Conservation (phyloP, 345 rosid genomes). For the Melaleuca quinquenervia region DNA sequence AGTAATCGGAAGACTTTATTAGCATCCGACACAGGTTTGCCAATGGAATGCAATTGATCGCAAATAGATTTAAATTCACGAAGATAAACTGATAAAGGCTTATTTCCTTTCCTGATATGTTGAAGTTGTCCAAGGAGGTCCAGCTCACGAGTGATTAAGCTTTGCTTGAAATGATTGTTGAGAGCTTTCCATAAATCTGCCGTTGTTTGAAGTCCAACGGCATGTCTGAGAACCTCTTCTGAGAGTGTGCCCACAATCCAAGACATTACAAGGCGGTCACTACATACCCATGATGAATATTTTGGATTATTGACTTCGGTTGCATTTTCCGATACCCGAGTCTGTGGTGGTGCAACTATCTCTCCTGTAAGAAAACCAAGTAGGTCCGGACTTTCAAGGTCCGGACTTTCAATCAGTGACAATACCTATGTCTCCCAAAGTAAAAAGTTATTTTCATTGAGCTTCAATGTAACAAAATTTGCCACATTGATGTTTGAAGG, state of each 20-base stretch:
- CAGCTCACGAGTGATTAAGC: background rate
- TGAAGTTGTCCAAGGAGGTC: background rate
- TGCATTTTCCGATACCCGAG: background rate
- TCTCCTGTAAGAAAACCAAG: background rate
- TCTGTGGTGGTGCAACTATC: background rate
- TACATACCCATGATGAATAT: background rate
- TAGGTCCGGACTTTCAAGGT: no score
- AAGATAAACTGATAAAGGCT: background rate
- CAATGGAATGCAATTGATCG: background rate
- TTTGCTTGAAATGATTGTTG: background rate
- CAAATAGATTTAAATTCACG: background rate
- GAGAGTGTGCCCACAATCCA: background rate
- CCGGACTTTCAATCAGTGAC: background rate
- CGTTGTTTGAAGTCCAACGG: background rate
- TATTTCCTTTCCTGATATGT: background rate
- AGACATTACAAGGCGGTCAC: background rate
- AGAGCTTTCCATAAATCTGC: background rate
- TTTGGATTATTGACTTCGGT: background rate
- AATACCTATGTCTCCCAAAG: background rate
- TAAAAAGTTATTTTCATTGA: background rate
- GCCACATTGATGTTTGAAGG: background rate
- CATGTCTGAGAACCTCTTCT: background rate
- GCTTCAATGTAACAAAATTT: background rate
- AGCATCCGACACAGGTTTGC: background rate
- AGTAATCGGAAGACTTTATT: background rate